These are phyloP conservation scores for Cyclotella baltica DNA, from an alignment of 108 stramenopile genomes.

Conservation along the genomic window DNA sequence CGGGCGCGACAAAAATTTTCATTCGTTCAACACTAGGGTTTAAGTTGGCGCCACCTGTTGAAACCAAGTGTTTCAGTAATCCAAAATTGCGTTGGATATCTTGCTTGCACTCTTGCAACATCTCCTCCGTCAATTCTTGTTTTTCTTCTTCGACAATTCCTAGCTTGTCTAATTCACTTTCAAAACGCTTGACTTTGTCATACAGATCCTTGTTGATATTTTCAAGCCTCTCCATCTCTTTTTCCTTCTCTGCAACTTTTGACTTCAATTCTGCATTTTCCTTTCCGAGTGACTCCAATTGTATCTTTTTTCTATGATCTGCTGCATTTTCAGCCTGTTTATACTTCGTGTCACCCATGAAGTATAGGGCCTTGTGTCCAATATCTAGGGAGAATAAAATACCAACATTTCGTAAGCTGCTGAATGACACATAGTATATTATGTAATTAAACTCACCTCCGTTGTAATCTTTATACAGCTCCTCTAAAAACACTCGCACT, in stretches of 20 bases:
- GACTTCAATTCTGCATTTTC: background rate
- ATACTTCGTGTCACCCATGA: slow-evolving; percentile 12
- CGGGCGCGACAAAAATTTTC: background rate
- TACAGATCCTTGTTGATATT: background rate
- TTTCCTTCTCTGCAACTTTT: background rate
- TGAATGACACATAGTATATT: too few relatives aligned
- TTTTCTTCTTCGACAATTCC: slow-evolving; percentile 4
- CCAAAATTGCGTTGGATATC: background rate
- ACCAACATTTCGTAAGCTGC: background rate
- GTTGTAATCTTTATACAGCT: slow-evolving; percentile 19
- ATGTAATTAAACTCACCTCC: slow-evolving; percentile 14
- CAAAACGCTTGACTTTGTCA: background rate
- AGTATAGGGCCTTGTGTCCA: slow-evolving; percentile 19
- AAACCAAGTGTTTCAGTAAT: background rate
- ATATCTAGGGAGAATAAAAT: background rate
- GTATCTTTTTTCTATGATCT: background rate
- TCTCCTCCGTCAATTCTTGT: background rate
- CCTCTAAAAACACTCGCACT: background rate
- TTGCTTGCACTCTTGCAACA: background rate
- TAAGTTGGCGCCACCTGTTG: background rate
- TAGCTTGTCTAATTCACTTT: slow-evolving; percentile 1
- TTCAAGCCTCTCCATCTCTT: background rate
- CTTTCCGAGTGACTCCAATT: background rate
- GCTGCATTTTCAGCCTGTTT: slow-evolving; percentile 9
- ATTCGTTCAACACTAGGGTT: background rate